Evolutionary conservation across 169 alveolate genomes (phyloP).

Genomic region (Plasmodium gallinaceum): DNA sequence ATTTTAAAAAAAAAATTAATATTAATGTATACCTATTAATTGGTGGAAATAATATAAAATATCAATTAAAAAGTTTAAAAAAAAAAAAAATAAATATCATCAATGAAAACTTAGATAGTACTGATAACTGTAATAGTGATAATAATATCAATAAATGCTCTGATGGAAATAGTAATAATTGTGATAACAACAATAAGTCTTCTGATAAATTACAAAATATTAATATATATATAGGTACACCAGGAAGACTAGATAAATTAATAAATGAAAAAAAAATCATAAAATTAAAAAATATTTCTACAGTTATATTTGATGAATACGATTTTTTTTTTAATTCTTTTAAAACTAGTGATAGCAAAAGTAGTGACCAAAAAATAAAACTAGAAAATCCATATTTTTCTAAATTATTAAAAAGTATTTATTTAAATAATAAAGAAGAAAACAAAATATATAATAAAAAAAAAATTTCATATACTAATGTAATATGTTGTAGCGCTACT

Average conservation of each 20-base stretch:
- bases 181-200: not conserved
- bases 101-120: not conserved
- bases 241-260: constrained; percentile 42
- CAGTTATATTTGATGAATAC: constrained; percentile 50
- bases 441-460: not conserved
- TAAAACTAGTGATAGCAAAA: not conserved
- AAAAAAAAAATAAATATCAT: not conserved
- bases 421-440: constrained; percentile 17
- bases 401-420: constrained; percentile 33
- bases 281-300: constrained; percentile 18
- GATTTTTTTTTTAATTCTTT: constrained; percentile 30
- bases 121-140: not conserved
- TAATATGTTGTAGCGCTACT: constrained; percentile 70
- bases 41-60: constrained; percentile 66
- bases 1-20: constrained; percentile 25
- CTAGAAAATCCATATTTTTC: constrained; percentile 46
- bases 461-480: constrained; percentile 21
- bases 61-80: constrained; percentile 49
- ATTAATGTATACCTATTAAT: constrained; percentile 37
- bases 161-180: not conserved
- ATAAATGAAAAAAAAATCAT: constrained; percentile 41
- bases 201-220: constrained; percentile 11
- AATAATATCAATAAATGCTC: not conserved
- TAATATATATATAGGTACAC: constrained; percentile 54
- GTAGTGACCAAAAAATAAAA: constrained; percentile 3